Evolutionary conservation across 2,329 filamentous ascomycete species (phyloP).

Genomic region (Coniochaeta sp.): DNA sequence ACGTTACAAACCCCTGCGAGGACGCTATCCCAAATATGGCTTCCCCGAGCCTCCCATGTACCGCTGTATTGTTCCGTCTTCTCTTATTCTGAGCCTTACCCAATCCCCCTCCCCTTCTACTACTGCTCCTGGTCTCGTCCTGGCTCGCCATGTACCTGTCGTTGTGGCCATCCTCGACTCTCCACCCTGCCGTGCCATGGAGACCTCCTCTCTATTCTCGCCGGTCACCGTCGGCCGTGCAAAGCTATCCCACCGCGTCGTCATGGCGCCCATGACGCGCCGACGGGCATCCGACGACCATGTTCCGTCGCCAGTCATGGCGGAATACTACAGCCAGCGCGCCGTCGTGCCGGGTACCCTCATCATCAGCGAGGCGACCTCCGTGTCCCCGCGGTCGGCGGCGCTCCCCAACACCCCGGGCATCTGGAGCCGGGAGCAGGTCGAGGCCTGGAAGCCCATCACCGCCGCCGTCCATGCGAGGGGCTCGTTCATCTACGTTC

Average conservation of each 20-base stretch:
- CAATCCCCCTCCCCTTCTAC: too few species aligned
- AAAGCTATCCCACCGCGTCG: neutral
- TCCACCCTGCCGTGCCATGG: too few species aligned
- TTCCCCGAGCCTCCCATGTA: neutral
- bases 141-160: neutral
- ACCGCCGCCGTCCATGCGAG: neutral
- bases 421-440: constrained; percentile 17
- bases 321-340: neutral
- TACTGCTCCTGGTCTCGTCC: neutral
- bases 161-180: neutral
- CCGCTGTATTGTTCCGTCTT: neutral
- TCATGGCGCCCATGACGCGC: constrained; percentile 1
- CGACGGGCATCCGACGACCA: neutral
- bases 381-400: constrained; percentile 18
- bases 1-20: neutral
- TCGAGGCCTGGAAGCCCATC: constrained; percentile 19
- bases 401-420: constrained; percentile 16
- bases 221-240: neutral
- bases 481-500: neutral
- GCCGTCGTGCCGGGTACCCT: neutral
- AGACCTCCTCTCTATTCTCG: too few species aligned
- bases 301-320: neutral
- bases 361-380: constrained; percentile 19
- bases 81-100: neutral
- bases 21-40: neutral